These are phyloP conservation scores for Backusella mclennaniae DNA, from an alignment of 192 early-diverging fungal genomes.

Conservation along the genomic window DNA sequence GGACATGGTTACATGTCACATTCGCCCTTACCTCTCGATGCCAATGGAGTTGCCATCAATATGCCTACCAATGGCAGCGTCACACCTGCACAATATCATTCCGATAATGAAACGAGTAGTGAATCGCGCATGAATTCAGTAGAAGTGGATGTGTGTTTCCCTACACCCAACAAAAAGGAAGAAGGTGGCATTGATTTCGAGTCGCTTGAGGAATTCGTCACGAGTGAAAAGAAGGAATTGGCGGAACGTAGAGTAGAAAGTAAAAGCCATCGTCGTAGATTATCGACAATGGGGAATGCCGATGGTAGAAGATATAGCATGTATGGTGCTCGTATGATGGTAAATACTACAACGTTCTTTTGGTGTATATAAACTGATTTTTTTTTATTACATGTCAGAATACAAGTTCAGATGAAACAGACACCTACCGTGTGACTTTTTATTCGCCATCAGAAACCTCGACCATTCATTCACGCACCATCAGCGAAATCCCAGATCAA, in stretches of 20 bases:
- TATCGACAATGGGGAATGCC: conserved; percentile 17
- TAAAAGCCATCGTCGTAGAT: conserved; percentile 7
- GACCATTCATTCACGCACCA: conserved; percentile 30
- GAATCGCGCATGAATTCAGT: conserved; percentile 8
- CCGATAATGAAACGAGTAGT: background rate
- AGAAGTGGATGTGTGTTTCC: conserved; percentile 32
- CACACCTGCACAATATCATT: background rate
- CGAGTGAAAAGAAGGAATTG: conserved; percentile 9
- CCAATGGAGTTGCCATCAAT: background rate
- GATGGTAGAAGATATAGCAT: conserved; percentile 21
- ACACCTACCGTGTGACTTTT: conserved; percentile 22
- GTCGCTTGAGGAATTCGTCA: conserved; percentile 22
- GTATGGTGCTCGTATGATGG: conserved; percentile 28
- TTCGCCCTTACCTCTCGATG: background rate
- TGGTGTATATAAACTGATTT: background rate
- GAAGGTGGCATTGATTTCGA: conserved; percentile 23
- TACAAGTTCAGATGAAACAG: conserved; percentile 17
- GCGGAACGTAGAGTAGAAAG: background rate
- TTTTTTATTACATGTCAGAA: conserved; percentile 9
- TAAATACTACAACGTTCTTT: conserved; percentile 14
- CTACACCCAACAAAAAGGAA: conserved; percentile 6
- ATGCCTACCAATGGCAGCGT: background rate
- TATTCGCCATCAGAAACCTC: conserved; percentile 25
- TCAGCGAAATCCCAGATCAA: conserved; percentile 27
- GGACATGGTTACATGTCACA: background rate